Percentiles rank a stretch among this genome's conserved stretches.
phyloP scores from a whole-genome alignment of 352 stramenopile species.

The Phytophthora ramorum region DNA sequence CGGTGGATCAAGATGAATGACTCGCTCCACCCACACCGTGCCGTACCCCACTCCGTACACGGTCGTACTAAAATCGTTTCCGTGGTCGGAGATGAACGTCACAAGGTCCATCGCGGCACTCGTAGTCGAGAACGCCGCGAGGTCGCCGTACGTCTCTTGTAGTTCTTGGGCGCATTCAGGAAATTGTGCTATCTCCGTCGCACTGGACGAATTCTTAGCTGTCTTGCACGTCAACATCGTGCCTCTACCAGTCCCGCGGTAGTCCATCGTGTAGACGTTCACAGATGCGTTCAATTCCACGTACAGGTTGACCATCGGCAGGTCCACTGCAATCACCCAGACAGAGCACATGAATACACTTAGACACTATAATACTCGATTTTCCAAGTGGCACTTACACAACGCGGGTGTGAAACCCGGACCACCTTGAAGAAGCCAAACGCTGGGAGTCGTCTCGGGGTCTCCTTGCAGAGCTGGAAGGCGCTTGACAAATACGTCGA shows the following conservation, averaged over 20 bases:
- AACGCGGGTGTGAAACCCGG: conserved; percentile 19
- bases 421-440: conserved; percentile 51
- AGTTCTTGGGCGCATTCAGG: conserved; percentile 40
- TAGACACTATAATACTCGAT: too few relatives aligned
- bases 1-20: conserved; percentile 46
- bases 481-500: conserved; percentile 47
- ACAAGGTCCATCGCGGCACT: conserved; percentile 39
- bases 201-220: neutral
- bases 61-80: conserved; percentile 20
- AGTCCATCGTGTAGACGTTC: conserved; percentile 33
- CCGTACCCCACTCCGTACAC: conserved; percentile 52
- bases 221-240: conserved; percentile 1
- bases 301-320: conserved; percentile 12
- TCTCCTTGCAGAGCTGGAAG: conserved; percentile 16
- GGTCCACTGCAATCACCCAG: conserved; percentile 47
- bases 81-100: conserved; percentile 30
- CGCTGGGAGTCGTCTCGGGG: conserved; percentile 18
- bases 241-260: conserved; percentile 47
- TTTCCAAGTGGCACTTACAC: conserved; percentile 26
- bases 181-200: conserved; percentile 10
- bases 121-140: conserved; percentile 46
- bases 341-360: neutral
- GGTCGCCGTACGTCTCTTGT: conserved; percentile 39
- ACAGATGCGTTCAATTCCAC: too few relatives aligned
- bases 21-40: conserved; percentile 45